These are phyloP conservation scores for Verbena officinalis DNA, from an alignment of 257 asterid species.

Conservation along the genomic window DNA sequence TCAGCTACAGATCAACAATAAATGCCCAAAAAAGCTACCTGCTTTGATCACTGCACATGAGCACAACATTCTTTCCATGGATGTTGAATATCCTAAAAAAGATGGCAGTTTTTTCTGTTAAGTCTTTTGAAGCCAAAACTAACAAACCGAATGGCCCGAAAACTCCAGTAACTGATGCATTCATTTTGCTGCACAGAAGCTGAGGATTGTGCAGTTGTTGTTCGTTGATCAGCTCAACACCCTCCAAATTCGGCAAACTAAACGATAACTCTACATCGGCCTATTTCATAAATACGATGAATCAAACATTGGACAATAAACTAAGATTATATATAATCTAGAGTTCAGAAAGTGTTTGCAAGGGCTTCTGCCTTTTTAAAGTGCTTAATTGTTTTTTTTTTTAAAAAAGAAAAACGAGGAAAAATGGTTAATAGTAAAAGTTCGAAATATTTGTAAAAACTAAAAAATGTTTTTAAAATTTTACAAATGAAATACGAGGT, in stretches of 20 bases:
- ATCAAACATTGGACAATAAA: background rate
- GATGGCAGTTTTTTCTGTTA: slow-evolving; percentile 50
- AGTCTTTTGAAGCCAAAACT: slow-evolving; percentile 44
- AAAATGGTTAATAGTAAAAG: too few species aligned
- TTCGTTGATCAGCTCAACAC: slow-evolving; percentile 34
- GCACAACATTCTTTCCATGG: slow-evolving; percentile 36
- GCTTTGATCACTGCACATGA: slow-evolving; percentile 63
- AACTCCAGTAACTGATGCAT: slow-evolving; percentile 37
- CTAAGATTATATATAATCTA: too few species aligned
- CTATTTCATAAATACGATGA: slow-evolving; percentile 15
- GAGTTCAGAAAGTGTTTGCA: too few species aligned
- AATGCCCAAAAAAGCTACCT: slow-evolving; percentile 34
- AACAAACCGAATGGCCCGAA: slow-evolving; percentile 56
- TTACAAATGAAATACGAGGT: too few species aligned
- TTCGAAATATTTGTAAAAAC: too few species aligned
- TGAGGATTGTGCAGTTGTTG: slow-evolving; percentile 30
- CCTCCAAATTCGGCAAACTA: slow-evolving; percentile 26
- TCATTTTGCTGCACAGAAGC: slow-evolving; percentile 36
- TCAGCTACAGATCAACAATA: background rate
- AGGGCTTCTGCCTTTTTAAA: too few species aligned
- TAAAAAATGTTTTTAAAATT: too few species aligned
- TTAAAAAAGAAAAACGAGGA: too few species aligned
- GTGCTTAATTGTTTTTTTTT: too few species aligned
- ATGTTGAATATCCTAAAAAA: slow-evolving; percentile 46
- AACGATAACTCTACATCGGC: slow-evolving; percentile 45